These are phyloP conservation scores for Dictyostelium firmibasis DNA, from an alignment of 78 protist genomes.

Conservation along the genomic window DNA sequence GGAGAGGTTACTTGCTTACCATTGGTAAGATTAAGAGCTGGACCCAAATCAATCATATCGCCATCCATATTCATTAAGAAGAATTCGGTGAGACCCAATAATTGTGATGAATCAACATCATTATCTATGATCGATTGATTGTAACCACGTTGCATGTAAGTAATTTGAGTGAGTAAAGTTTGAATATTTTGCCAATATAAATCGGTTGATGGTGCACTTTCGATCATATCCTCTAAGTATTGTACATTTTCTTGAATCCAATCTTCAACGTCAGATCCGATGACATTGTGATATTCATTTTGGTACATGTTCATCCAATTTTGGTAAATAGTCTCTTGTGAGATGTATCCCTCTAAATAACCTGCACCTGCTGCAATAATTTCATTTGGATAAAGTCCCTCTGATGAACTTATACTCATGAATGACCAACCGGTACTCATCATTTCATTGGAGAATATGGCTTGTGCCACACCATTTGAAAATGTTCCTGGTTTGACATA, in stretches of 20 bases:
- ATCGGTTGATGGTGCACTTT: not conserved
- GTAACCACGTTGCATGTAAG: conserved; percentile 67
- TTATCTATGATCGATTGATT: conserved; percentile 5
- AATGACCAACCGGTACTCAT: conserved; percentile 78
- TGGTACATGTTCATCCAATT: conserved; percentile 59
- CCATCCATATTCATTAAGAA: conserved; percentile 62
- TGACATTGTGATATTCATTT: conserved; percentile 2
- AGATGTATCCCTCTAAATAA: conserved; percentile 79
- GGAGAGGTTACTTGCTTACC: not conserved
- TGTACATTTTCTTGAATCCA: conserved; percentile 19
- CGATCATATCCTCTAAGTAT: not conserved
- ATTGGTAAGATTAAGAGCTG: conserved; percentile 24
- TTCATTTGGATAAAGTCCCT: not conserved
- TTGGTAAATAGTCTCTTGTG: conserved; percentile 45
- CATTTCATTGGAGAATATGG: conserved; percentile 40
- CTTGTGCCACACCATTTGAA: conserved; percentile 24
- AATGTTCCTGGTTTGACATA: conserved; percentile 16
- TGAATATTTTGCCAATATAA: conserved; percentile 78
- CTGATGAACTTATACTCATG: conserved; percentile 17
- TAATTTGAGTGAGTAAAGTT: conserved; percentile 30
- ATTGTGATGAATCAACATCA: not conserved
- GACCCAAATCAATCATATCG: conserved; percentile 74
- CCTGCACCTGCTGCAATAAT: conserved; percentile 83
- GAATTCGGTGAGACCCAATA: conserved; percentile 25
- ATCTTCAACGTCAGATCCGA: not conserved